These are phyloP conservation scores for Colletotrichum horii DNA, from an alignment of 2,329 filamentous ascomycete species.

Conservation along the genomic window DNA sequence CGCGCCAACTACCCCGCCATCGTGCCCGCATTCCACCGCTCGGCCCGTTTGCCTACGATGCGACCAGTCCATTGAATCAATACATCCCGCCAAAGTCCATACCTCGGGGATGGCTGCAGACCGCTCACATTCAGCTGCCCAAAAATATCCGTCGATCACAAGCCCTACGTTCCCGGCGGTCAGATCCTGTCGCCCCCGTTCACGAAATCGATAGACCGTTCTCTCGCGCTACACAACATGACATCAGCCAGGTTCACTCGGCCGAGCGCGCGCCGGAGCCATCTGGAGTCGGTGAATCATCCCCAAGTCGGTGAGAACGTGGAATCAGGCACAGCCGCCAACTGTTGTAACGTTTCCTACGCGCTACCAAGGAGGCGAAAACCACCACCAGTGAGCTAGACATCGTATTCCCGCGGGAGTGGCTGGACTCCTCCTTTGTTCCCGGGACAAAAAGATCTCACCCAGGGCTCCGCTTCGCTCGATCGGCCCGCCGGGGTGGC, in stretches of 20 bases:
- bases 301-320: background rate
- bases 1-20: background rate
- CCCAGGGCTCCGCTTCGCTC: background rate
- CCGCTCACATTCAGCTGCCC: background rate
- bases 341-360: conserved; percentile 9
- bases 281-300: background rate
- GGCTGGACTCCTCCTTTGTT: background rate
- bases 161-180: background rate
- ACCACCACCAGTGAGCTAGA: background rate
- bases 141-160: background rate
- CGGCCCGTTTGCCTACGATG: background rate
- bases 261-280: background rate
- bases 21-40: background rate
- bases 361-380: background rate
- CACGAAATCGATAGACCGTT: background rate
- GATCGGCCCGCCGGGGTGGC: background rate
- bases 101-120: background rate
- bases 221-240: background rate
- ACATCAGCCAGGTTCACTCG: background rate
- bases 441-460: background rate
- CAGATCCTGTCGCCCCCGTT: background rate
- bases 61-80: background rate
- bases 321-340: background rate
- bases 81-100: background rate
- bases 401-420: background rate